Evolutionary conservation across 164 flowering plant species (phyloP).

Genomic region (Amborella trichopoda): DNA sequence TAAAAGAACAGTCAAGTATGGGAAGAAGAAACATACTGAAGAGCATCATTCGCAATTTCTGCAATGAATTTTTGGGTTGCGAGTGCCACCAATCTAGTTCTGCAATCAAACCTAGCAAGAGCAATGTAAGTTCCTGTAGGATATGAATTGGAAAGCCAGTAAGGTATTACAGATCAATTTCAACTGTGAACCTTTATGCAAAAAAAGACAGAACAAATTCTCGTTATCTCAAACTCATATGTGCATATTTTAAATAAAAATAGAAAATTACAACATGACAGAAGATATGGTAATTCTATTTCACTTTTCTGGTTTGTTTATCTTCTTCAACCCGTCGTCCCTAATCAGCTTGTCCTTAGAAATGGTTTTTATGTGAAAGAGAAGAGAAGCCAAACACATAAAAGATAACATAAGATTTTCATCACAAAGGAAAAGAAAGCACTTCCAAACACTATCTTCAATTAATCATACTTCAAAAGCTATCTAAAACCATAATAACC

Average conservation of each 20-base stretch:
- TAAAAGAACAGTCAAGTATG: no score
- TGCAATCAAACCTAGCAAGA: slow-evolving; percentile 14
- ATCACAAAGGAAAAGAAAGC: no score
- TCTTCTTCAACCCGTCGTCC: no score
- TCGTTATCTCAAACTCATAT: not conserved
- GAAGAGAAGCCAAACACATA: no score
- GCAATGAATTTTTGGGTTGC: slow-evolving; percentile 93
- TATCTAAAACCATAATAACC: no score
- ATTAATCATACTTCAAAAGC: no score
- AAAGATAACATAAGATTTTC: no score
- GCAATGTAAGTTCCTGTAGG: not conserved
- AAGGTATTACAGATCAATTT: not conserved
- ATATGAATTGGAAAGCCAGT: not conserved
- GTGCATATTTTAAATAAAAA: not conserved
- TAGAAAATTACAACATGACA: not conserved
- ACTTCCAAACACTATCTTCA: no score
- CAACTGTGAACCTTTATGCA: not conserved
- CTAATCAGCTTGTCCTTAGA: no score
- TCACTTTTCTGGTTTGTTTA: no score
- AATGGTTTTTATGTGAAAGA: no score
- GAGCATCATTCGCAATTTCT: slow-evolving; percentile 89
- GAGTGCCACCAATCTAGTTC: slow-evolving; percentile 89
- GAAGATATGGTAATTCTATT: no score
- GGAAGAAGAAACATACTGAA: slow-evolving; percentile 50
- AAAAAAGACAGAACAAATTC: not conserved